phyloP scores from a whole-genome alignment of 495 filamentous ascomycete genomes.

The Bacidia rubella region DNA sequence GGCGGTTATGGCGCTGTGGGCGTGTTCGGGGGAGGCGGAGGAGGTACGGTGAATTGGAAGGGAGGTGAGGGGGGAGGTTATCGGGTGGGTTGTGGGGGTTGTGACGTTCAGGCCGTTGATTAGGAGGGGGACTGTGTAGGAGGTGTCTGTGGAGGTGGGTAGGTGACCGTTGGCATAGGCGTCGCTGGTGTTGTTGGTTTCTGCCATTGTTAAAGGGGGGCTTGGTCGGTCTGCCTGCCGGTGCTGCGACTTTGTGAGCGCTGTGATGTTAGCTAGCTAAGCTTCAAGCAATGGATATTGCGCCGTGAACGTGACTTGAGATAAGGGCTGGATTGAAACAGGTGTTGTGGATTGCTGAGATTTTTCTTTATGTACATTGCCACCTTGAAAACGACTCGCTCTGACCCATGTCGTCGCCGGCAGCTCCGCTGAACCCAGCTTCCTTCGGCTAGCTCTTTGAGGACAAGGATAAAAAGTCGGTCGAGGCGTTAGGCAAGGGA shows the following conservation, averaged over 20 bases:
- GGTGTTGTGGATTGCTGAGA: neutral
- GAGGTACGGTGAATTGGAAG: conserved; percentile 47
- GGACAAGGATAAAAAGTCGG: neutral
- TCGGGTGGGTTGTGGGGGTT: conserved; percentile 46
- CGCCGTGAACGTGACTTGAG: too few relatives aligned
- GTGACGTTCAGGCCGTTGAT: conserved; percentile 57
- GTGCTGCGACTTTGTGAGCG: too few relatives aligned
- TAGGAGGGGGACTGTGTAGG: conserved; percentile 39
- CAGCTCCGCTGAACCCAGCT: neutral
- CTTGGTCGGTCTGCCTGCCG: too few relatives aligned
- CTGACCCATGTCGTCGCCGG: neutral
- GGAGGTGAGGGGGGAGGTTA: conserved; percentile 50
- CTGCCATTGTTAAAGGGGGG: too few relatives aligned
- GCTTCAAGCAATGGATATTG: too few relatives aligned
- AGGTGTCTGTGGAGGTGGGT: neutral
- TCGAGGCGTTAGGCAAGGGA: neutral
- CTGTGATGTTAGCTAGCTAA: too few relatives aligned
- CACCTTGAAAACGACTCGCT: neutral
- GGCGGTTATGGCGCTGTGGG: conserved; percentile 44
- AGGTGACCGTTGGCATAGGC: neutral
- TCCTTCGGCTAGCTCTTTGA: neutral
- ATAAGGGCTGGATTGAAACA: too few relatives aligned
- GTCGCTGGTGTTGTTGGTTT: neutral
- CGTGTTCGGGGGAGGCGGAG: conserved; percentile 49
- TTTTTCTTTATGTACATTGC: neutral